phyloP scores from a whole-genome alignment of 2,329 filamentous ascomycete species.

The Xylaria sp. region DNA sequence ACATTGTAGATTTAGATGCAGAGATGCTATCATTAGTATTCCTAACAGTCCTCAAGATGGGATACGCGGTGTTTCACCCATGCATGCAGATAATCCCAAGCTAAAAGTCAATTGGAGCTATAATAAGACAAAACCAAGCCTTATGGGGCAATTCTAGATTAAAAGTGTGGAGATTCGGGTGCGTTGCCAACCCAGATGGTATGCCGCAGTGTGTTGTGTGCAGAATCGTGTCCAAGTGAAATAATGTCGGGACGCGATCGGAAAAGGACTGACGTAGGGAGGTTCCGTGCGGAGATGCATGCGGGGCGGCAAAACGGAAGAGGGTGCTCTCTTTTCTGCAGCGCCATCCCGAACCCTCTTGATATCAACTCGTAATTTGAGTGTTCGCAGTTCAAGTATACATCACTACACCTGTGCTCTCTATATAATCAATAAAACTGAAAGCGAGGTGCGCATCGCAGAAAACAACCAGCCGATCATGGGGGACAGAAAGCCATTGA shows the following conservation, averaged over 20 bases:
- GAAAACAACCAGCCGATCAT: constrained; percentile 17
- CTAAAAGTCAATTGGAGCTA: background rate
- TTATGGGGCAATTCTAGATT: background rate
- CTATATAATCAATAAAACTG: too few relatives aligned
- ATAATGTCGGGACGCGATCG: background rate
- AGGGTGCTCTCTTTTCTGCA: background rate
- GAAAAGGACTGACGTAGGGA: background rate
- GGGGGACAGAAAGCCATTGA: constrained; percentile 25
- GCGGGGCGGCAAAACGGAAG: constrained; percentile 3
- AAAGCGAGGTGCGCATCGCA: background rate
- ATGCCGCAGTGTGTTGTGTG: background rate
- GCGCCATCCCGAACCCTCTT: background rate
- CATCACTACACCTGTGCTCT: too few relatives aligned
- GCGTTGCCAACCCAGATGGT: background rate
- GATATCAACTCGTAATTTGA: background rate
- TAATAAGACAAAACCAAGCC: background rate
- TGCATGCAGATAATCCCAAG: background rate
- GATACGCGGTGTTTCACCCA: background rate
- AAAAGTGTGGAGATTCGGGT: background rate
- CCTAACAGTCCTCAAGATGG: background rate
- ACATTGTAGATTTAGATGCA: constrained; percentile 10
- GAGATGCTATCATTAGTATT: background rate
- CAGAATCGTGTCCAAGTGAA: too few relatives aligned
- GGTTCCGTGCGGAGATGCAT: constrained; percentile 4
- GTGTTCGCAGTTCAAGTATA: background rate